Evolutionary conservation across 1,284 basidiomycete genomes (phyloP).

Genomic region (Fistulina hepatica): DNA sequence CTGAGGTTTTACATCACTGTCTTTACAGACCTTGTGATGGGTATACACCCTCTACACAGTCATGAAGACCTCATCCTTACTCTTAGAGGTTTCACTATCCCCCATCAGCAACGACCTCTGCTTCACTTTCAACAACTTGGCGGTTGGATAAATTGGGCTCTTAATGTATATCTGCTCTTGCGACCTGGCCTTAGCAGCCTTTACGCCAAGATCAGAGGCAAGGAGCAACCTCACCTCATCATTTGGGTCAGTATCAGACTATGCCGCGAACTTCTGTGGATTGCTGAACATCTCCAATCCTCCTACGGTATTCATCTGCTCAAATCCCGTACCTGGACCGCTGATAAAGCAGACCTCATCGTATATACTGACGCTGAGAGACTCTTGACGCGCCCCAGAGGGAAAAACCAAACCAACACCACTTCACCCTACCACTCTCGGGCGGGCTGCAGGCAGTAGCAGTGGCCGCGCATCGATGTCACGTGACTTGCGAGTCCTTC

Average conservation of each 20-base stretch:
- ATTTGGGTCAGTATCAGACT: conserved; percentile 20
- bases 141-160: conserved; percentile 24
- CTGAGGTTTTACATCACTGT: too few species aligned
- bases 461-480: too few species aligned
- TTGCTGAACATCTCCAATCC: conserved; percentile 16
- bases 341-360: conserved; percentile 14
- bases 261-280: conserved; percentile 23
- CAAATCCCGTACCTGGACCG: conserved; percentile 18
- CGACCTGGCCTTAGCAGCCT: conserved; percentile 17
- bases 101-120: conserved; percentile 9
- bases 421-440: too few species aligned
- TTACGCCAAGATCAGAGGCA: conserved; percentile 9
- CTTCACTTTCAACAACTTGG: conserved; percentile 17
- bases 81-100: too few species aligned
- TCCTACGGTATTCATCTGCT: conserved; percentile 23
- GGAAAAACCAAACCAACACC: too few species aligned
- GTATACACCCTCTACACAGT: too few species aligned
- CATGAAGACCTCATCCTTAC: too few species aligned
- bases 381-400: too few species aligned
- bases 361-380: conserved; percentile 10
- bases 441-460: too few species aligned
- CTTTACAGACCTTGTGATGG: too few species aligned
- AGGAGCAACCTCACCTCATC: background rate
- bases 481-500: too few species aligned
- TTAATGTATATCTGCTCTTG: conserved; percentile 23